A percentile compares a stretch with the other conserved stretches of the same genome.
Evolutionary conservation across 2,329 filamentous ascomycete species (phyloP).

Genomic region (Fusarium napiforme): DNA sequence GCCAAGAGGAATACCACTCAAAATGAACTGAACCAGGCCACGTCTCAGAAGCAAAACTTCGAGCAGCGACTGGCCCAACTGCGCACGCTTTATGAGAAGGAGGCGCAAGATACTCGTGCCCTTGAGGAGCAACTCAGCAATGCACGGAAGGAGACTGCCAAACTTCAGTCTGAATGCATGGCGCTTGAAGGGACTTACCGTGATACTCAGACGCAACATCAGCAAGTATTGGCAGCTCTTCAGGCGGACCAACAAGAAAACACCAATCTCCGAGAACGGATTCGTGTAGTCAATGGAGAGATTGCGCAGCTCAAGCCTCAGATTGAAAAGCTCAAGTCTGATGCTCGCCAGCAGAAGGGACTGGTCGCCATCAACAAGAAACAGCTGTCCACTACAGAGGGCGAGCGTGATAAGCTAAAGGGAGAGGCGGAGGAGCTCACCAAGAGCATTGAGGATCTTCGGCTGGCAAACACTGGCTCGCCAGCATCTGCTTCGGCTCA

Average conservation of each 20-base stretch:
- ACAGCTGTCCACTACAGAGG: constrained; percentile 89
- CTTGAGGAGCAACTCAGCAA: constrained; percentile 84
- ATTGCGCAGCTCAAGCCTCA: constrained; percentile 86
- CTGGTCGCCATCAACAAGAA: constrained; percentile 99
- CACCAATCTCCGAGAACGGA: constrained; percentile 83
- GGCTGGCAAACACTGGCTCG: constrained; percentile 64
- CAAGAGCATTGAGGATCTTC: constrained; percentile 70
- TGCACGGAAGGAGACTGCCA: constrained; percentile 83
- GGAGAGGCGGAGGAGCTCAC: constrained; percentile 77
- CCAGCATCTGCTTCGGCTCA: constrained; percentile 58
- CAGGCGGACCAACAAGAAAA: constrained; percentile 93
- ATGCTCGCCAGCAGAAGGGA: constrained; percentile 94
- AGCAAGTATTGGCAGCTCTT: constrained; percentile 77
- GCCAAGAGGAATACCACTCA: constrained; percentile 82
- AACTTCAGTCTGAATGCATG: constrained; percentile 84
- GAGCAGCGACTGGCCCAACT: constrained; percentile 89
- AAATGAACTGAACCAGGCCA: constrained; percentile 83
- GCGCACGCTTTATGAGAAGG: constrained; percentile 89
- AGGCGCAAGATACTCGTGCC: constrained; percentile 85
- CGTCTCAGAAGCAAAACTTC: constrained; percentile 90
- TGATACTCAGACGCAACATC: constrained; percentile 85
- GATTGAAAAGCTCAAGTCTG: constrained; percentile 91
- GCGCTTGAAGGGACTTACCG: constrained; percentile 83
- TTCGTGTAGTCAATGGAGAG: constrained; percentile 83
- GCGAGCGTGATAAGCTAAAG: constrained; percentile 88